These are phyloP conservation scores for Boletus rubescentipes DNA, from an alignment of 768 basidiomycete species.

Conservation along the genomic window DNA sequence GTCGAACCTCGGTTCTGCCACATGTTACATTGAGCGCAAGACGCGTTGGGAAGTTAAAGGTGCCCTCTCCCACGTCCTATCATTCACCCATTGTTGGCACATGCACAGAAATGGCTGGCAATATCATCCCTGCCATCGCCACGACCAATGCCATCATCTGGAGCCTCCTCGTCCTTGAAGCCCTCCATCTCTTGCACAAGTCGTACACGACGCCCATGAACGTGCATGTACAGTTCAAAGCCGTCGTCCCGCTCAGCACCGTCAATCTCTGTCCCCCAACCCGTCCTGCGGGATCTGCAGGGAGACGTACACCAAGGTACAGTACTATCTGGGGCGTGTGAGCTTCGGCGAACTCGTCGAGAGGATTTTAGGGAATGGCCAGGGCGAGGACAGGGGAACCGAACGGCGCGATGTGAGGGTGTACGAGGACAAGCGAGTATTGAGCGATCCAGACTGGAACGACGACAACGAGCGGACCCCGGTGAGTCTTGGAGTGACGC, in stretches of 20 bases:
- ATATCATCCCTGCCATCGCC: constrained; percentile 97
- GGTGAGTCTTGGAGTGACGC: constrained; percentile 71
- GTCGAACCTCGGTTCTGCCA: constrained; percentile 86
- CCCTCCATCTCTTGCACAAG: constrained; percentile 76
- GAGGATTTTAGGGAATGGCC: constrained; percentile 57
- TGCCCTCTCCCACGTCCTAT: too few relatives aligned
- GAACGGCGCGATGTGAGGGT: constrained; percentile 85
- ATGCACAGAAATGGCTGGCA: too few relatives aligned
- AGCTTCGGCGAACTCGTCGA: constrained; percentile 76
- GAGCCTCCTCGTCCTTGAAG: constrained; percentile 91
- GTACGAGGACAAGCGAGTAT: constrained; percentile 81
- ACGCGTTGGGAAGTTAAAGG: too few relatives aligned
- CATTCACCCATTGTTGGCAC: too few relatives aligned
- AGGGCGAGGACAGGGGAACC: constrained; percentile 25
- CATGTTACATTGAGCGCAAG: constrained; percentile 85
- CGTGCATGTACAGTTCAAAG: constrained; percentile 78
- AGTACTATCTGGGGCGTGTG: constrained; percentile 68
- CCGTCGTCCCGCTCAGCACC: constrained; percentile 72
- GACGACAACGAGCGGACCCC: constrained; percentile 83
- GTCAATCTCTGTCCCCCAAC: constrained; percentile 71
- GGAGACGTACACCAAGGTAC: constrained; percentile 79
- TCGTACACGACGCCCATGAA: constrained; percentile 60
- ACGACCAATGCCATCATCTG: constrained; percentile 98
- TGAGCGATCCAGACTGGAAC: constrained; percentile 93
- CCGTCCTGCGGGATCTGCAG: constrained; percentile 81